Base-by-base conservation (phyloP, 495 filamentous ascomycete species). In the Cudoniella acicularis region DNA sequence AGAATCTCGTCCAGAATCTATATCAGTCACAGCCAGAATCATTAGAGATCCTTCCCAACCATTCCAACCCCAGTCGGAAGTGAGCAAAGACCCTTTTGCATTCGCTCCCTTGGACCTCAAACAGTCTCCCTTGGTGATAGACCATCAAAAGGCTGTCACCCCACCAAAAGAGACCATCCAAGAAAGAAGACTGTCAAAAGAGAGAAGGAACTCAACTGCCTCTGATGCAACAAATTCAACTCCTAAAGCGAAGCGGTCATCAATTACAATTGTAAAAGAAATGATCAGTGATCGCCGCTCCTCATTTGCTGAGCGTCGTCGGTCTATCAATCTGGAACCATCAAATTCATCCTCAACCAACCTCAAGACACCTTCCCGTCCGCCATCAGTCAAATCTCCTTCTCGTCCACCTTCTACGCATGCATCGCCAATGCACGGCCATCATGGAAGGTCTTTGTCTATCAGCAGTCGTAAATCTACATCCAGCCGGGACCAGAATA, bases 21-120 rank as follows among this genome's bases (percentile, higher is more conserved):
- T 94, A 10, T 90, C 91, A 30, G 90, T 94, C 9, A 91, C 88
- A 0, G 87, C 91, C 24, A 83, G 86, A 20, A 92, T 93, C 42
- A 72, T 93, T 25, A 81, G 89, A 24, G 85, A 89, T 50, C 70
- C 78, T 36, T 23, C 51, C 52, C 74, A 70, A 23, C 71, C 52
- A 66, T 81, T 74, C 66, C 74, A 60, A 63, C 75, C 48, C 72
- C 82, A 60, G 21, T 67, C 79, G 13, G 75, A 80, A 42, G 52
- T 66, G 11, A 58, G 57, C 8, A 65, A 65, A 48, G 49, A 63
- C 41, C 54, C 57, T 10, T 45, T 66, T n/a, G 77, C 78, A 13
- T 73, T 66, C 20, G 72, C 68, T 30, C 73, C 77, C 3, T 70
- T 87, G 40, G 83, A 87, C 42, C 77, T 91, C 42, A 84, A 90